Evolutionary conservation across 2,329 filamentous ascomycete genomes (phyloP).

Genomic region (Pseudopithomyces maydicus): DNA sequence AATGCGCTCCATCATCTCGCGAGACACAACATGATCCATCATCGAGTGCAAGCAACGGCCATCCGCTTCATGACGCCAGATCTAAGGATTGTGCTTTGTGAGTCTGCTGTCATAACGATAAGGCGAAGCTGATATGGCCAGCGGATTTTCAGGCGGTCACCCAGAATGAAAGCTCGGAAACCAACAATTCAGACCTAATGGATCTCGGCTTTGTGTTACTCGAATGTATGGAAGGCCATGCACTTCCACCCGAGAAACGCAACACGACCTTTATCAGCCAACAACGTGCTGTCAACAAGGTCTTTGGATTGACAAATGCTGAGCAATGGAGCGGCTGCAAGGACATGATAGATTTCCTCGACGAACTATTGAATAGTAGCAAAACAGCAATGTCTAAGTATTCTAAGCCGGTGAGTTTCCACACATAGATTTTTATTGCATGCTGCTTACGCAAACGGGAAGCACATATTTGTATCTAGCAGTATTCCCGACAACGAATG

Average conservation of each 20-base stretch:
- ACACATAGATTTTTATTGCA: no score
- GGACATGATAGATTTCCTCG: slow-evolving; percentile 19
- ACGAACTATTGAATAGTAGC: slow-evolving; percentile 17
- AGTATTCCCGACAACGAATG: not conserved
- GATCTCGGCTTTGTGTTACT: slow-evolving; percentile 17
- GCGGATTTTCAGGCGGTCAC: slow-evolving; percentile 12
- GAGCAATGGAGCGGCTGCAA: slow-evolving; percentile 20
- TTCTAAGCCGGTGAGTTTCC: slow-evolving; percentile 4
- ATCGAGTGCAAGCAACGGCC: not conserved
- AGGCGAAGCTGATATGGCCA: not conserved
- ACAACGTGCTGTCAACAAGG: slow-evolving; percentile 13
- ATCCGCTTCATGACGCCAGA: slow-evolving; percentile 12
- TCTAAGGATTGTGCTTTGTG: slow-evolving; percentile 11
- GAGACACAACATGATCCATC: slow-evolving; percentile 2
- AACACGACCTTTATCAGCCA: slow-evolving; percentile 9
- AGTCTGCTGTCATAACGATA: not conserved
- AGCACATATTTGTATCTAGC: slow-evolving; percentile 4
- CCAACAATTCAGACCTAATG: slow-evolving; percentile 8
- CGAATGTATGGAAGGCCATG: slow-evolving; percentile 19
- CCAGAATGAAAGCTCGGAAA: not conserved
- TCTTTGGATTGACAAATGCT: slow-evolving; percentile 13
- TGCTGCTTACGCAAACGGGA: no score
- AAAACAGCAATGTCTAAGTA: not conserved
- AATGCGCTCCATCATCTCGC: slow-evolving; percentile 5
- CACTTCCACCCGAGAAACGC: not conserved